phyloP scores from a whole-genome alignment of 257 asterid species.

The Salvia hispanica region DNA sequence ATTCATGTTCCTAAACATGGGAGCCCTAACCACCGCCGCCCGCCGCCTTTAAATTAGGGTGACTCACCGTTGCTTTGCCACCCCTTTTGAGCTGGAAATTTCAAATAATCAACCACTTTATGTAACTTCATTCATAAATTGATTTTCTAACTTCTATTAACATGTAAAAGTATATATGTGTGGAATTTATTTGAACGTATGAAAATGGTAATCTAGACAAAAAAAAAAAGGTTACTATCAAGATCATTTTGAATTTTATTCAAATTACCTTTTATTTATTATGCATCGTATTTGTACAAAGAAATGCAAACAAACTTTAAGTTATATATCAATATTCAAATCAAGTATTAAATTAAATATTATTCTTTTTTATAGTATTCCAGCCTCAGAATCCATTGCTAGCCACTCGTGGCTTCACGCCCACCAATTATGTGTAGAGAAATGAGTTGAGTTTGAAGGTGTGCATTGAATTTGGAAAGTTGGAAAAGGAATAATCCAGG shows the following conservation, averaged over 20 bases:
- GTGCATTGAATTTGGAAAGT: slow-evolving; percentile 70
- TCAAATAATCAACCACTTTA: background rate
- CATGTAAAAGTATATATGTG: background rate
- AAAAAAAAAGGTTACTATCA: no score
- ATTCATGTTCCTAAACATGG: slow-evolving; percentile 42
- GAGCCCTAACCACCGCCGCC: slow-evolving; percentile 33
- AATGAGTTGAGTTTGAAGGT: slow-evolving; percentile 24
- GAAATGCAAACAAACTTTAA: background rate
- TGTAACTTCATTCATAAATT: background rate
- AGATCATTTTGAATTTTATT: no score
- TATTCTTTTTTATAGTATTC: background rate
- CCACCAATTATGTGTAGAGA: slow-evolving; percentile 7
- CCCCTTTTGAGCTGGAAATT: slow-evolving; percentile 47
- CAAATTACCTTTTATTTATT: no score
- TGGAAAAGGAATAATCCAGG: slow-evolving; percentile 69
- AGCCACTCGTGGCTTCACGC: slow-evolving; percentile 23
- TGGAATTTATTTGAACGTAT: no score
- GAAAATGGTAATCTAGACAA: no score
- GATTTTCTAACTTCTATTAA: background rate
- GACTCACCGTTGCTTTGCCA: slow-evolving; percentile 29
- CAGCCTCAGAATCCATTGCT: slow-evolving; percentile 7
- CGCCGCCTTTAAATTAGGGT: slow-evolving; percentile 29
- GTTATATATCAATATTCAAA: no score
- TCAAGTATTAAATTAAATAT: no score
- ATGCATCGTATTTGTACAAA: no score